Percentiles rank a stretch among this genome's conserved stretches.
These are phyloP conservation scores for Setaria italica DNA, from an alignment of 202 grass and related monocot genomes.

Conservation along the genomic window DNA sequence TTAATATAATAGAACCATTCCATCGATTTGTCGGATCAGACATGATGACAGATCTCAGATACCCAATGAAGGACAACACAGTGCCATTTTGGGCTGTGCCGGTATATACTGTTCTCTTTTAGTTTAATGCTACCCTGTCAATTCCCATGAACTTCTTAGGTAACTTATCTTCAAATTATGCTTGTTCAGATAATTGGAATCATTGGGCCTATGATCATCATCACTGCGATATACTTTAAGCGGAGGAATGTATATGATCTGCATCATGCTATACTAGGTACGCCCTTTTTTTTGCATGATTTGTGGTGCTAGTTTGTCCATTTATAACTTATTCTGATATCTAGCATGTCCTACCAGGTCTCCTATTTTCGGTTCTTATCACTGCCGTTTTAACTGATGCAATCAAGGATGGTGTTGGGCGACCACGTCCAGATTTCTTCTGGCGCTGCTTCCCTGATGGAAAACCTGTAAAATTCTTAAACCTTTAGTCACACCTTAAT, in stretches of 20 bases:
- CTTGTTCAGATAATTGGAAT: constrained; percentile 69
- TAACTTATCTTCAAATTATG: constrained; percentile 23
- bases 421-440: constrained; percentile 92
- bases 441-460: constrained; percentile 98
- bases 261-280: constrained; percentile 90
- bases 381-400: constrained; percentile 93
- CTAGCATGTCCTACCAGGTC: constrained; percentile 49
- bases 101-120: constrained; percentile 51
- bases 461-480: constrained; percentile 45
- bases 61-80: constrained; percentile 89
- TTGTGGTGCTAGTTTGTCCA: not conserved
- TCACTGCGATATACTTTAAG: constrained; percentile 75
- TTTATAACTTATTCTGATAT: not conserved
- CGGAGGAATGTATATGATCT: constrained; percentile 93
- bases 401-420: constrained; percentile 88
- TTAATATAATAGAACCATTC: constrained; percentile 95
- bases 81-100: constrained; percentile 94
- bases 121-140: not conserved
- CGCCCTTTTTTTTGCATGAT: constrained; percentile 10
- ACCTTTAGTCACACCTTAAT: constrained; percentile 3
- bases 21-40: constrained; percentile 86
- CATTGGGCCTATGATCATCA: constrained; percentile 70
- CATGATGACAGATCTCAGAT: constrained; percentile 90
- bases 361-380: constrained; percentile 88
- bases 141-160: constrained; percentile 24